Base-by-base conservation (phyloP, 192 early-diverging fungal genomes). In the Gorgonomyces haynaldii region DNA sequence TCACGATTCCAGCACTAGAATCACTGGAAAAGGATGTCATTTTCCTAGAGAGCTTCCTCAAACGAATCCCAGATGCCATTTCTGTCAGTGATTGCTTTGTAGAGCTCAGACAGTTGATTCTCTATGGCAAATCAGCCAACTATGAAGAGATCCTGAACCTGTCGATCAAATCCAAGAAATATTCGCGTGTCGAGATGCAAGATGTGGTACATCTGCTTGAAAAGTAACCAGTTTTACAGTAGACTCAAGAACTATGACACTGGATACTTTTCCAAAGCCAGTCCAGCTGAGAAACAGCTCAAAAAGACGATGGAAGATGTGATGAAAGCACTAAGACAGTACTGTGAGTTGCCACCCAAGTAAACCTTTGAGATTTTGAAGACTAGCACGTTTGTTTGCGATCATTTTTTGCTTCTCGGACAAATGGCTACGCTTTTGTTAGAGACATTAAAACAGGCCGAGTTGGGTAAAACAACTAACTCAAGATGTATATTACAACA, bases 71-170 rank as follows among this genome's bases (percentile, higher is more conserved):
- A n/a, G 81, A 86, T 45, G 69, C 67, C 7, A 73, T 71, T n/a
- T n/a, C n/a, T 28, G 64, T 81, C 4, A 68, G 65, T 21, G 77
- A 84, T 38, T 67, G 70, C 21, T 88, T 88, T 61, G 48, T 67
- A 12, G 82, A 82, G 49, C 51, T 89, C 44, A 53, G 78, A 45
- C 85, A 89, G 84, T 51, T 81, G 21, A 69, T 88, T 26, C 64
- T 64, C 21, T 59, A 83, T 12, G 57, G 85, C 0, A 49, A 72
- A 23, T 75, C 81, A 3, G 81, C 86, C n/a, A 79, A 79, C 42
- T 72, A 74, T 22, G 86, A 90, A 42, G 83, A 89, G n/a, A 84
- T 76, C 52, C 55, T 84, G 45, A 70, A 75, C 9, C 72, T 81
- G 21, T 61, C 66, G 26, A 53, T 81, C n/a, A 61, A 79, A 34